Conservation (phyloP, 78 protist species). For the Salpingoeca rosetta region DNA sequence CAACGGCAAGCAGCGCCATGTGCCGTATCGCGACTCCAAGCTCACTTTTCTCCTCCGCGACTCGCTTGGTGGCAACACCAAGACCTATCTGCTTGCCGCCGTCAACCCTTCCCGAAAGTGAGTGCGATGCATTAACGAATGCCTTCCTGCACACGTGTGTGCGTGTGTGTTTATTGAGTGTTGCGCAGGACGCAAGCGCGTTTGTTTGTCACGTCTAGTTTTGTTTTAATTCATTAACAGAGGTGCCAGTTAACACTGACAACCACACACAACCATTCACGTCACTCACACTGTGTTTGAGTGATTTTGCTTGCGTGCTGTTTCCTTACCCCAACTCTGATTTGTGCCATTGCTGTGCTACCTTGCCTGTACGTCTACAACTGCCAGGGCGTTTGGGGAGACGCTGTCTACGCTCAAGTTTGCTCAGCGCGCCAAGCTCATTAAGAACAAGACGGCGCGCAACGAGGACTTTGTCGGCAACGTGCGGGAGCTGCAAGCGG, state of each 20-base stretch:
- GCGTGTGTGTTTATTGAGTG: too few relatives aligned
- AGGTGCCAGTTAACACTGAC: too few relatives aligned
- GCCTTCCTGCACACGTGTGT: too few relatives aligned
- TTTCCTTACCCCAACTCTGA: too few relatives aligned
- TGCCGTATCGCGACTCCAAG: constrained; percentile 29
- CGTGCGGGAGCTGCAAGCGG: background rate
- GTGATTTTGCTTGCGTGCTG: too few relatives aligned
- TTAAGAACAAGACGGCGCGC: constrained; percentile 22
- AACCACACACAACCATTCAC: too few relatives aligned
- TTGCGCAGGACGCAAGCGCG: too few relatives aligned
- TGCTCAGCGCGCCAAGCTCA: constrained; percentile 62
- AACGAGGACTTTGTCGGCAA: background rate
- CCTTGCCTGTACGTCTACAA: too few relatives aligned
- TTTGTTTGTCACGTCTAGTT: too few relatives aligned
- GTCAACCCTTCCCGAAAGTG: constrained; percentile 21
- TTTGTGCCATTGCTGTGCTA: too few relatives aligned
- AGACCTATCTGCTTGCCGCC: constrained; percentile 80
- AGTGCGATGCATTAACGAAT: background rate
- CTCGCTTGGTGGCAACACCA: constrained; percentile 81
- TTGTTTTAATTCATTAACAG: too few relatives aligned
- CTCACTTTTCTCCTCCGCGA: constrained; percentile 38
- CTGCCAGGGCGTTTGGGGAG: constrained; percentile 23
- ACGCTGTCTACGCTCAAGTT: constrained; percentile 66
- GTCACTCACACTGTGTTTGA: too few relatives aligned
- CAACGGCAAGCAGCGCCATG: constrained; percentile 5